These are phyloP conservation scores for Bodo saltans DNA, from an alignment of 78 protist genomes.

Conservation along the genomic window DNA sequence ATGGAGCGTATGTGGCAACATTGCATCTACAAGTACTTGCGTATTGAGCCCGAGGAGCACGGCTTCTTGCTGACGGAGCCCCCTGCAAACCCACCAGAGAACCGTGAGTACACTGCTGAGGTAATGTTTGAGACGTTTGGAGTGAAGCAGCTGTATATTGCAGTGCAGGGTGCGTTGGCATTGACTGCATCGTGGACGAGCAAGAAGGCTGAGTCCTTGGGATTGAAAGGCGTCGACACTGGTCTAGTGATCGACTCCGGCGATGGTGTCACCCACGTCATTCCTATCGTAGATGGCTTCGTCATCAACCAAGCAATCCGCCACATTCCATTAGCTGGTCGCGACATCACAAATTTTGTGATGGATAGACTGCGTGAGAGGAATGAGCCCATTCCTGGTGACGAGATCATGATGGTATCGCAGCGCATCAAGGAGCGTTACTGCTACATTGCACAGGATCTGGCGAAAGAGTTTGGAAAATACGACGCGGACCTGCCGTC, in stretches of 20 bases:
- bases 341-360: conserved; percentile 92
- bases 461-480: conserved; percentile 87
- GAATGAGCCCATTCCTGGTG: conserved; percentile 77
- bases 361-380: conserved; percentile 93
- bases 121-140: conserved; percentile 99
- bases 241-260: conserved; percentile 99
- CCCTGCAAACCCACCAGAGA: conserved; percentile 98
- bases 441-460: conserved; percentile 89
- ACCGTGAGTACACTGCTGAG: conserved; percentile 98
- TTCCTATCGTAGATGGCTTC: conserved; percentile 97
- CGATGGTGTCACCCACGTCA: conserved; percentile 99
- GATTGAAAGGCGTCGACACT: conserved; percentile 64
- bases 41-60: conserved; percentile 98
- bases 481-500: conserved; percentile 84
- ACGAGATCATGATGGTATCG: conserved; percentile 82
- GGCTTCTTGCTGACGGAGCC: conserved; percentile 95
- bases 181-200: conserved; percentile 88
- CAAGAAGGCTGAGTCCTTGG: not conserved
- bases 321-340: conserved; percentile 97
- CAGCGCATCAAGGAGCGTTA: conserved; percentile 86
- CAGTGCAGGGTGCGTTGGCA: conserved; percentile 98
- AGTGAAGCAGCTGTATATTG: conserved; percentile 96
- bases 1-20: conserved; percentile 98
- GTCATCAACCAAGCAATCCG: conserved; percentile 93
- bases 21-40: conserved; percentile 90